phyloP scores from a whole-genome alignment of 306 rosid species.

The Medicago lupulina region DNA sequence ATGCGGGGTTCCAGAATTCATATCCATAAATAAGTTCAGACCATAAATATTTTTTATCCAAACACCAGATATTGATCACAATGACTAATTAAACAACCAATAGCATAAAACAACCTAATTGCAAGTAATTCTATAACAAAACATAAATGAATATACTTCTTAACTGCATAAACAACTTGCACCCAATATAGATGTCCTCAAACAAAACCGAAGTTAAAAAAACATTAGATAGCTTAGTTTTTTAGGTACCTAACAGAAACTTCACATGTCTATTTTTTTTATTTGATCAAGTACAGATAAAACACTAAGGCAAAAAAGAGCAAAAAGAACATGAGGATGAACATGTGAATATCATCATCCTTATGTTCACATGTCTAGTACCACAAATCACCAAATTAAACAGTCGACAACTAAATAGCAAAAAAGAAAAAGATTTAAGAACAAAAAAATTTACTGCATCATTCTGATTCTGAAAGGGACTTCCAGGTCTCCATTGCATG shows the following conservation, averaged over 20 bases:
- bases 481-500: constrained; percentile 99
- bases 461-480: constrained; percentile 78
- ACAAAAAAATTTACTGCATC: constrained; percentile 61
- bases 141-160: constrained; percentile 3
- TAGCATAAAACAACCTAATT: constrained; percentile 28
- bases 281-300: too few species aligned
- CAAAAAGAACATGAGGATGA: too few species aligned
- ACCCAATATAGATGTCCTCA: constrained; percentile 12
- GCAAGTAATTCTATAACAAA: constrained; percentile 1
- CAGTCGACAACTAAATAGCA: constrained; percentile 30
- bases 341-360: too few species aligned
- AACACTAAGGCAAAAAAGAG: too few species aligned
- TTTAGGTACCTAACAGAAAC: constrained; percentile 5
- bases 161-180: constrained; percentile 22
- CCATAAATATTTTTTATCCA: constrained; percentile 13
- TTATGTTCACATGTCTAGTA: constrained; percentile 15
- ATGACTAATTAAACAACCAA: constrained; percentile 21
- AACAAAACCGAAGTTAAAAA: constrained; percentile 28
- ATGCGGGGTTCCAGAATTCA: constrained; percentile 14
- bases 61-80: constrained; percentile 10
- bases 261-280: constrained; percentile 5
- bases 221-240: constrained; percentile 5
- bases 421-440: constrained; percentile 4
- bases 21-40: constrained; percentile 2
- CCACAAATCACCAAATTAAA: constrained; percentile 14